Evolutionary conservation across 2,329 filamentous ascomycete species (phyloP).

Genomic region (Beauveria pseudobassiana): DNA sequence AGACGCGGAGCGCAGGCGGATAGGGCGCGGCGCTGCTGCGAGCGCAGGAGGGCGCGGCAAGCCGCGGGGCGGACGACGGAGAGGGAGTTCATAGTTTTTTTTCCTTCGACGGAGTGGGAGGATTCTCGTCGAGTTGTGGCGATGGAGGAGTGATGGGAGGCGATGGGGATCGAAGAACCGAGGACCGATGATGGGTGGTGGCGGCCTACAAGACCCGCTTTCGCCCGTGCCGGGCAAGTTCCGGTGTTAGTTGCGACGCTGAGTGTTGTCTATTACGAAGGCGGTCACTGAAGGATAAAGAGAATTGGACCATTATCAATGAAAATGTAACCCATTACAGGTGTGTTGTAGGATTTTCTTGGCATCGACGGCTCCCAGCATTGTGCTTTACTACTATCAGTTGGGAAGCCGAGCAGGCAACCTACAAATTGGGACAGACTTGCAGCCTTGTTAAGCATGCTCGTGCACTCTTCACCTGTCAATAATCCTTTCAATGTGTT

Average conservation of each 20-base stretch:
- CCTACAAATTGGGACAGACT: too few relatives aligned
- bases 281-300: too few relatives aligned
- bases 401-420: too few relatives aligned
- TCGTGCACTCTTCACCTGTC: too few relatives aligned
- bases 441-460: too few relatives aligned
- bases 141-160: neutral
- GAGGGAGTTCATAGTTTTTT: neutral
- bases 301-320: too few relatives aligned
- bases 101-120: neutral
- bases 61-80: constrained; percentile 17
- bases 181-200: neutral
- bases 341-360: too few relatives aligned
- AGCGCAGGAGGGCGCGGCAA: constrained; percentile 8
- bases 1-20: constrained; percentile 14
- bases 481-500: too few relatives aligned
- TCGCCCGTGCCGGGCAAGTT: neutral
- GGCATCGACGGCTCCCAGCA: too few relatives aligned
- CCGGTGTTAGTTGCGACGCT: neutral
- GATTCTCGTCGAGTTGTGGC: neutral
- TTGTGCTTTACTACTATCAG: too few relatives aligned
- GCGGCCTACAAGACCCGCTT: neutral
- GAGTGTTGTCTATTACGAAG: neutral
- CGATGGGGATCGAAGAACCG: neutral
- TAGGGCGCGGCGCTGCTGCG: constrained; percentile 16
- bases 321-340: too few relatives aligned